Conservation (phyloP, 495 filamentous ascomycete genomes). For the Tuber melanosporum region DNA sequence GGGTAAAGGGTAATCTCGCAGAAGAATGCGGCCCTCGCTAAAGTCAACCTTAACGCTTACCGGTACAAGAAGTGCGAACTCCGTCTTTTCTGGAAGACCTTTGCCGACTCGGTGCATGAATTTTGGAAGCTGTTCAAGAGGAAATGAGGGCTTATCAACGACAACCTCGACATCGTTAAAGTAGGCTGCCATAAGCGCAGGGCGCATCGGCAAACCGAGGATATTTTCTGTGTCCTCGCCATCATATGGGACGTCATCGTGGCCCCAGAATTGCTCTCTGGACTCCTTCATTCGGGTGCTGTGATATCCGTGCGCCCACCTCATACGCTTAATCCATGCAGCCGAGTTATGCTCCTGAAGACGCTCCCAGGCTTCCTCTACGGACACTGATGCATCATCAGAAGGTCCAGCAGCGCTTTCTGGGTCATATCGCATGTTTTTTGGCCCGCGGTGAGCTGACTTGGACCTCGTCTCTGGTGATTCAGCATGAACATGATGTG, state of each 20-base stretch:
- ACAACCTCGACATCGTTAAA: conserved; percentile 79
- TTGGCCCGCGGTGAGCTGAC: conserved; percentile 45
- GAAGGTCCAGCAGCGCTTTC: conserved; percentile 65
- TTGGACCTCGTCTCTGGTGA: conserved; percentile 39
- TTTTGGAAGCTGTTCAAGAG: conserved; percentile 65
- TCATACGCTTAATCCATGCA: conserved; percentile 89
- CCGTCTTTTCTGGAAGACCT: conserved; percentile 84
- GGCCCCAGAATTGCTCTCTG: conserved; percentile 71
- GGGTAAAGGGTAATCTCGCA: conserved; percentile 91
- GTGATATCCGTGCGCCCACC: conserved; percentile 62
- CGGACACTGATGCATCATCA: conserved; percentile 60
- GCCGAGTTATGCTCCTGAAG: conserved; percentile 75
- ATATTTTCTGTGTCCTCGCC: conserved; percentile 76
- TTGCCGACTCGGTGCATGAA: conserved; percentile 88
- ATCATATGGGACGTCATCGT: conserved; percentile 73
- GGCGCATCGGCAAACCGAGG: conserved; percentile 77
- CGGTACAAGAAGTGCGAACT: conserved; percentile 81
- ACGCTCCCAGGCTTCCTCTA: conserved; percentile 64
- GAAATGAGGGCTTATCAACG: conserved; percentile 91
- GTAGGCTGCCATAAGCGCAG: conserved; percentile 69
- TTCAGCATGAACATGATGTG: conserved; percentile 27
- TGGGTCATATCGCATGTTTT: conserved; percentile 68
- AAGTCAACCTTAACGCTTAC: conserved; percentile 85
- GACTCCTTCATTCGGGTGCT: conserved; percentile 70
- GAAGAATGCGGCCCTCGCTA: conserved; percentile 75